phyloP scores from a whole-genome alignment of 2,329 filamentous ascomycete genomes.

The Clarireedia monteithiana region DNA sequence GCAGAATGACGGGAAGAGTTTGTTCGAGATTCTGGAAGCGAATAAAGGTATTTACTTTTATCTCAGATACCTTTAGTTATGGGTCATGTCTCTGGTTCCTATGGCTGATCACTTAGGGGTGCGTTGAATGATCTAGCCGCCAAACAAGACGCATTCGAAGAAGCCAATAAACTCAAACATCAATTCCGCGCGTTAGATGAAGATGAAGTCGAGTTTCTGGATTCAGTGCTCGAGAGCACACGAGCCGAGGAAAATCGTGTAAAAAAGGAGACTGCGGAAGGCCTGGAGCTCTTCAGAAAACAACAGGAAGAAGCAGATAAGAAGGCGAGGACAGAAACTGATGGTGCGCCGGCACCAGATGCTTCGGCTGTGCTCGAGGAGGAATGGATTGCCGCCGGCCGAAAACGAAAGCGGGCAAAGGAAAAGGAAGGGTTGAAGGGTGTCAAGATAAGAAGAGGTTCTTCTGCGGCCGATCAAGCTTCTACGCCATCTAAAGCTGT shows the following conservation, averaged over 20 bases:
- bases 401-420: conserved; percentile 34
- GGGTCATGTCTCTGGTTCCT: background rate
- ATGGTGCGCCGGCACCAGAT: conserved; percentile 12
- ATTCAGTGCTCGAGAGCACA: conserved; percentile 45
- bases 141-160: conserved; percentile 77
- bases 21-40: conserved; percentile 70
- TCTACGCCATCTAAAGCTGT: background rate
- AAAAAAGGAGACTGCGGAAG: conserved; percentile 47
- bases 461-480: conserved; percentile 15
- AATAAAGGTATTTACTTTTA: conserved; percentile 58
- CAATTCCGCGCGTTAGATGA: conserved; percentile 74
- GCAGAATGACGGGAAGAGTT: conserved; percentile 42
- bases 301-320: conserved; percentile 36
- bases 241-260: conserved; percentile 46
- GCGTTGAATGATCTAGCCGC: conserved; percentile 44
- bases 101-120: conserved; percentile 29
- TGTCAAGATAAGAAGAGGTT: conserved; percentile 27
- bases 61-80: conserved; percentile 5
- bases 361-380: conserved; percentile 24
- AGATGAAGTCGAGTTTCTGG: conserved; percentile 70
- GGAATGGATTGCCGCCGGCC: conserved; percentile 30
- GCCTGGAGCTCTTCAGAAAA: conserved; percentile 47
- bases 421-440: conserved; percentile 32
- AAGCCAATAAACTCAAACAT: conserved; percentile 61
- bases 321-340: conserved; percentile 21